These are phyloP conservation scores for Pleurotus eryngii DNA, from an alignment of 768 basidiomycete species.

Conservation along the genomic window DNA sequence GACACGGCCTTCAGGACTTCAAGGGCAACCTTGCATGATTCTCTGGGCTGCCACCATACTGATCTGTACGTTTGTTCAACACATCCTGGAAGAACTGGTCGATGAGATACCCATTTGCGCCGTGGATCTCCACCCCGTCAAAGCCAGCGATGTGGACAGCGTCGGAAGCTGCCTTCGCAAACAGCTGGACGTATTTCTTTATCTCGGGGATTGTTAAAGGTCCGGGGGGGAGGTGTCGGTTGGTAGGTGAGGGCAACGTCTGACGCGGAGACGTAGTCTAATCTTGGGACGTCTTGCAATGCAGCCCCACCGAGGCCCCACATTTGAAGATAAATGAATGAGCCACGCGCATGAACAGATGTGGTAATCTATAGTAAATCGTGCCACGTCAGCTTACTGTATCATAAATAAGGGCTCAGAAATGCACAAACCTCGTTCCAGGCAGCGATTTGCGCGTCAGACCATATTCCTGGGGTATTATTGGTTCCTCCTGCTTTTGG, in stretches of 20 bases:
- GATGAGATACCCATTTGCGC: constrained; percentile 32
- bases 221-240: constrained; percentile 18
- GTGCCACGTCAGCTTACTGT: too few relatives aligned
- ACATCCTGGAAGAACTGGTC: constrained; percentile 48
- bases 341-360: constrained; percentile 15
- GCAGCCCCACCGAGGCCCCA: constrained; percentile 44
- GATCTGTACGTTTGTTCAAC: constrained; percentile 46
- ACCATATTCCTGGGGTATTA: constrained; percentile 32
- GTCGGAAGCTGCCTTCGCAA: constrained; percentile 40
- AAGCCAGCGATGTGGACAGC: constrained; percentile 23
- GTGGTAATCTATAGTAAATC: neutral
- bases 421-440: too few relatives aligned
- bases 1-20: constrained; percentile 43
- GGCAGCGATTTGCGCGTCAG: too few relatives aligned
- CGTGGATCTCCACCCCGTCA: constrained; percentile 31
- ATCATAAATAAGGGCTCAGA: too few relatives aligned
- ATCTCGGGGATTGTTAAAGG: constrained; percentile 39
- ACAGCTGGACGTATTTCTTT: constrained; percentile 33
- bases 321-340: constrained; percentile 41
- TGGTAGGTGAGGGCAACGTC: constrained; percentile 23
- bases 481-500: constrained; percentile 25
- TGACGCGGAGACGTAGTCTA: constrained; percentile 14
- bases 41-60: constrained; percentile 52
- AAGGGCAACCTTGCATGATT: constrained; percentile 43
- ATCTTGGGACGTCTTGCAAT: constrained; percentile 15